Conservation (phyloP, 2,329 filamentous ascomycete species). For the Sphaerostilbella broomeana region DNA sequence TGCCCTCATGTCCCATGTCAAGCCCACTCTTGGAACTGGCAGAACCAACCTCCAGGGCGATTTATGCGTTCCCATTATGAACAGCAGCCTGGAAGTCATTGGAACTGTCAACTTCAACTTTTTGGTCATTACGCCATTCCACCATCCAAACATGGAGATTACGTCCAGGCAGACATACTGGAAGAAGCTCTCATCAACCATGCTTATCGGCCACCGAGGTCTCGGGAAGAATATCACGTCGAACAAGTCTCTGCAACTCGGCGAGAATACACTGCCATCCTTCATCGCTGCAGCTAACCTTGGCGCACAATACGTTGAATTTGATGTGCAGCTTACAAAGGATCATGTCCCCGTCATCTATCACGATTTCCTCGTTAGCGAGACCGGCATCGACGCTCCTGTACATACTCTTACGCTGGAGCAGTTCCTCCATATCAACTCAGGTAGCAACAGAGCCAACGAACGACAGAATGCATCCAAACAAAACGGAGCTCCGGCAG, state of each 20-base stretch:
- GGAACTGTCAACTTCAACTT: constrained; percentile 97
- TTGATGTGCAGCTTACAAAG: constrained; percentile 96
- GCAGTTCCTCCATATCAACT: constrained; percentile 86
- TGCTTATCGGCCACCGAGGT: constrained; percentile 67
- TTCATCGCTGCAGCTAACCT: constrained; percentile 95
- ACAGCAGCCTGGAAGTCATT: constrained; percentile 79
- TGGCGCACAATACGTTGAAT: constrained; percentile 68
- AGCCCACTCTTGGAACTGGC: constrained; percentile 73
- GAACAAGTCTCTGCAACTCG: constrained; percentile 83
- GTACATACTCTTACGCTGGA: constrained; percentile 93
- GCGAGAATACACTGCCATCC: constrained; percentile 91
- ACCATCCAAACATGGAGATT: constrained; percentile 88
- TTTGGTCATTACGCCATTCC: constrained; percentile 86
- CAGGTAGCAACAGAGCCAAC: constrained; percentile 35
- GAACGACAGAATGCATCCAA: constrained; percentile 14
- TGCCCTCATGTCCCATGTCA: constrained; percentile 79
- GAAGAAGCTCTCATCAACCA: constrained; percentile 85
- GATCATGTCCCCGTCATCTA: constrained; percentile 98
- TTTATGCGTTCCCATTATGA: constrained; percentile 84
- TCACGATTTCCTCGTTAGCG: constrained; percentile 95
- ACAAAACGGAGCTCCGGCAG: constrained; percentile 2
- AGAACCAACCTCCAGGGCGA: constrained; percentile 91
- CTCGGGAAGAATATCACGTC: constrained; percentile 84
- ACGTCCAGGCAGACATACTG: constrained; percentile 91
- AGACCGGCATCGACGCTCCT: constrained; percentile 93